Percentiles rank a stretch among this genome's conserved stretches.
Conservation (phyloP, 306 rosid species). For the Canavalia ensiformis region DNA sequence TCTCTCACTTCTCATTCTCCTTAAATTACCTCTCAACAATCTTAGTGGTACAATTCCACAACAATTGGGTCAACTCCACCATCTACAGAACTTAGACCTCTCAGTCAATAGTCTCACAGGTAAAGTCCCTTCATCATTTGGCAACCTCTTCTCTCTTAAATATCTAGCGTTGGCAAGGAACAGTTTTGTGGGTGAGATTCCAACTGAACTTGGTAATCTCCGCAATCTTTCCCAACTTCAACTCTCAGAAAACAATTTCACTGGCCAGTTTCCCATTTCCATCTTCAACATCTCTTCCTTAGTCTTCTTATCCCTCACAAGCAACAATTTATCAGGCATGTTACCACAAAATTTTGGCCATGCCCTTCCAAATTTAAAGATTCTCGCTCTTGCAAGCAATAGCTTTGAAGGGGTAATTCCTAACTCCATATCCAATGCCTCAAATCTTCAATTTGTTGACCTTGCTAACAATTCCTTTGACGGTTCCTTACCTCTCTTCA, state of each 20-base stretch:
- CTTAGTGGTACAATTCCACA: slow-evolving; percentile 51
- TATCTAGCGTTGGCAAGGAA: slow-evolving; percentile 49
- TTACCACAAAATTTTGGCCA: slow-evolving; percentile 41
- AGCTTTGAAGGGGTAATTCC: slow-evolving; percentile 53
- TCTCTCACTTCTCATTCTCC: slow-evolving; percentile 40
- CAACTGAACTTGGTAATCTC: slow-evolving; percentile 48
- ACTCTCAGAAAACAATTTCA: slow-evolving; percentile 47
- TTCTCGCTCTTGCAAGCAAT: slow-evolving; percentile 43
- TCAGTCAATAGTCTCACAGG: slow-evolving; percentile 56
- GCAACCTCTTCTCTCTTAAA: slow-evolving; percentile 44
- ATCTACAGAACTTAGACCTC: slow-evolving; percentile 43
- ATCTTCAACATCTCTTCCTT: slow-evolving; percentile 53
- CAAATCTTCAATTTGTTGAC: slow-evolving; percentile 44
- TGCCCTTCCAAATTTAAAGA: slow-evolving; percentile 42
- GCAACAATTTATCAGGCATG: slow-evolving; percentile 44
- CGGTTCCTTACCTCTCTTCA: slow-evolving; percentile 46
- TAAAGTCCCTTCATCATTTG: slow-evolving; percentile 49
- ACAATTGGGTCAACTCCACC: slow-evolving; percentile 40
- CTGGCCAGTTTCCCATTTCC: slow-evolving; percentile 50
- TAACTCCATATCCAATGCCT: slow-evolving; percentile 54
- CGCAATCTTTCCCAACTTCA: slow-evolving; percentile 43
- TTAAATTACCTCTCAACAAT: slow-evolving; percentile 36
- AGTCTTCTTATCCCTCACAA: slow-evolving; percentile 39
- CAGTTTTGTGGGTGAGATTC: slow-evolving; percentile 47
- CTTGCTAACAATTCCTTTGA: slow-evolving; percentile 45